Evolutionary conservation across 768 basidiomycete species (phyloP).

Genomic region (Hypsizygus marmoreus): DNA sequence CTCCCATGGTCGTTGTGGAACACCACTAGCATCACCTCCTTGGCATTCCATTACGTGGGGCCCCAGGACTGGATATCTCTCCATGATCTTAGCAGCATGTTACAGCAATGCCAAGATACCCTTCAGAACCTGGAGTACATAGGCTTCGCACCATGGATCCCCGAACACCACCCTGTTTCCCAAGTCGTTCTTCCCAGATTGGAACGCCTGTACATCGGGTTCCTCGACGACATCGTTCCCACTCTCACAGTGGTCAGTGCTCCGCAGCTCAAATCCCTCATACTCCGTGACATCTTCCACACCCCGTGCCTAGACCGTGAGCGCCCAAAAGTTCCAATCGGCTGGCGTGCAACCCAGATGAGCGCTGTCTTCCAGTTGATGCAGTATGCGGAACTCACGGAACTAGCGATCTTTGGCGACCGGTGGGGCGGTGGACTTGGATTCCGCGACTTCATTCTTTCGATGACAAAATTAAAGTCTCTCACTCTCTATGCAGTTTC

Average conservation of each 20-base stretch:
- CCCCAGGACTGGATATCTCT: neutral
- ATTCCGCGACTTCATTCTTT: neutral
- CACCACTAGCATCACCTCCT: neutral
- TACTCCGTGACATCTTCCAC: constrained; percentile 2
- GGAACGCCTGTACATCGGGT: constrained; percentile 1
- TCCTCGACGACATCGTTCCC: neutral
- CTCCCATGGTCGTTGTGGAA: constrained; percentile 7
- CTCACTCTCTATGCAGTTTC: constrained; percentile 5
- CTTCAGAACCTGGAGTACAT: neutral
- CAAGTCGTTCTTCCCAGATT: constrained; percentile 2
- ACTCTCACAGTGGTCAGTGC: neutral
- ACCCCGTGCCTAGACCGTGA: neutral
- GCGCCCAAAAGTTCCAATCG: neutral
- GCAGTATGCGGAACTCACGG: neutral
- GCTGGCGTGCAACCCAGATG: neutral
- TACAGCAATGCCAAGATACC: neutral
- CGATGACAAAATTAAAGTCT: neutral
- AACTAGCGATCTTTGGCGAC: constrained; percentile 6
- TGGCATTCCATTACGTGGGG: constrained; percentile 2
- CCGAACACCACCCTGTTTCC: neutral
- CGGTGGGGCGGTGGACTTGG: neutral
- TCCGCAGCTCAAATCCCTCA: constrained; percentile 3
- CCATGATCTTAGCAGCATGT: neutral
- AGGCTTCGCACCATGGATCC: neutral
- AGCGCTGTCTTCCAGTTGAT: neutral